Conservation (phyloP, 768 basidiomycete genomes). For the Rossbeevera mucosa region DNA sequence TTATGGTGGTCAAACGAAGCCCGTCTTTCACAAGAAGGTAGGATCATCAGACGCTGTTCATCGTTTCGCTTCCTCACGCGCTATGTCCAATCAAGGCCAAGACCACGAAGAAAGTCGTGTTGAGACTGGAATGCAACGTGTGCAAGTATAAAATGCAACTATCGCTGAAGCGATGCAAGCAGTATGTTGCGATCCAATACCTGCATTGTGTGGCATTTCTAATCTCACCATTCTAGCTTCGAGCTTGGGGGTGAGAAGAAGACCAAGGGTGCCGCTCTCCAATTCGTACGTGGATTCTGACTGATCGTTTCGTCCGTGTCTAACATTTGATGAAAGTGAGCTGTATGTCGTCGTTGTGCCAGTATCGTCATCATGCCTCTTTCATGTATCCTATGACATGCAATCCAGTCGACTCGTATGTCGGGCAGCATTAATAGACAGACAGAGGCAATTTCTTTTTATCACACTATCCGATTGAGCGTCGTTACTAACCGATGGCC, state of each 20-base stretch:
- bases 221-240: constrained; percentile 54
- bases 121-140: constrained; percentile 93
- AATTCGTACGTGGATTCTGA: constrained; percentile 64
- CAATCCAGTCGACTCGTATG: too few relatives aligned
- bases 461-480: too few relatives aligned
- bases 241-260: constrained; percentile 99
- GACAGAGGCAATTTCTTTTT: too few relatives aligned
- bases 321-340: constrained; percentile 20
- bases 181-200: constrained; percentile 51
- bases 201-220: neutral
- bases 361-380: too few relatives aligned
- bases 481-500: too few relatives aligned
- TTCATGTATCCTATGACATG: neutral
- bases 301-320: neutral
- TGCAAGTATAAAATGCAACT: constrained; percentile 99
- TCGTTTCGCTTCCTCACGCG: neutral
- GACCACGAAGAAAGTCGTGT: constrained; percentile 99
- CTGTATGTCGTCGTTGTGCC: constrained; percentile 5
- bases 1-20: constrained; percentile 99
- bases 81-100: constrained; percentile 59
- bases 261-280: constrained; percentile 94
- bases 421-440: too few relatives aligned
- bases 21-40: constrained; percentile 99
- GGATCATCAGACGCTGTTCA: neutral
- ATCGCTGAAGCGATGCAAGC: constrained; percentile 97